Evolutionary conservation across 768 basidiomycete species (phyloP), one percentile per base, ranked within the genome.

Genomic region (Ramaria sp.): DNA sequence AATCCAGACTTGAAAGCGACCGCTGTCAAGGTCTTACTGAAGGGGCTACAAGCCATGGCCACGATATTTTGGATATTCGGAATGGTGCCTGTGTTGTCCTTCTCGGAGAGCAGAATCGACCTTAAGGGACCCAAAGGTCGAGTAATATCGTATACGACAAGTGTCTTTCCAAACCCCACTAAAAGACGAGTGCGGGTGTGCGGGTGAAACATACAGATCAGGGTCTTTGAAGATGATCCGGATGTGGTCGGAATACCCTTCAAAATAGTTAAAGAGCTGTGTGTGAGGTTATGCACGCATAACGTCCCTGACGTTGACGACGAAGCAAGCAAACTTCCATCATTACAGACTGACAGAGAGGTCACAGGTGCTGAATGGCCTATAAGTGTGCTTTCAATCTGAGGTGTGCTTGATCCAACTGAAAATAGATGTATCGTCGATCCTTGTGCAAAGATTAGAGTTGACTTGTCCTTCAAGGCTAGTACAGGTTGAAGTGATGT

Each of bases 21-120:
- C 2, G 81, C 81, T 24, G 83, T 71, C 32, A 88, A 68, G 1
- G 81, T 82, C 69, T 82, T 87, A 67, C 85, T 87, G 65, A 86
- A 88, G 6, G 86, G 84, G 58, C 85, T 86, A 57, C 77, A 79
- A 6, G 78, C 71, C 8, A 87, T 64, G 12, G 74, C 75, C 3
- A 77, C 65, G 22, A 88, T 73, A n/a, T 75, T 65, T 7, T 79
- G 80, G 0, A 67, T 61, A 16, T 66, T 59, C 13, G 43, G 38
- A 18, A 43, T 43, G 28, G 28, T 9, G 24, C 44, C 44, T 15
- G 28, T 32, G n/a, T 16, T 42, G 15, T 42, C 37, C 42, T 59
- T 61, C 22, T 78, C 78, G 9, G 67, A 70, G 52, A 86, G 60
- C 1, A 70, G 57, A 36, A 87, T 66, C 0, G 66, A 68, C 64